phyloP scores from a whole-genome alignment of 1,139 yeast genomes.

The Kodamaea suecica region DNA sequence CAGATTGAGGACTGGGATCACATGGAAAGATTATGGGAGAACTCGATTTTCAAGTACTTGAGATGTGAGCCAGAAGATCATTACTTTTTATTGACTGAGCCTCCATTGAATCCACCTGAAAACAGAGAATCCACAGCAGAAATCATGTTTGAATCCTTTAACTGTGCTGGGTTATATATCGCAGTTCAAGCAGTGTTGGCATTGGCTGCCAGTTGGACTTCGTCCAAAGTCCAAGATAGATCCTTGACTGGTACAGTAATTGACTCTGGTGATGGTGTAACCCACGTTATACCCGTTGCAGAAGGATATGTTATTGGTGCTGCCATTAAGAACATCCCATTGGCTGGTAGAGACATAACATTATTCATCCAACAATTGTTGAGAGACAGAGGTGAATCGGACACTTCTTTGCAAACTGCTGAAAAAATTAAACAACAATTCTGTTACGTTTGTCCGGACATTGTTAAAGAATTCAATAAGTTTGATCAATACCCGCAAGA shows the following conservation, averaged over 20 bases:
- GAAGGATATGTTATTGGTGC: conserved; percentile 98
- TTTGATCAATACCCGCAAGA: conserved; percentile 89
- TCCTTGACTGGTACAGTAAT: conserved; percentile 97
- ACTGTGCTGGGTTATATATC: conserved; percentile 96
- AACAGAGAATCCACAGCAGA: conserved; percentile 98
- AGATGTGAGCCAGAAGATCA: conserved; percentile 99
- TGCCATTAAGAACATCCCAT: conserved; percentile 94
- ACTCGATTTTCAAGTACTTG: conserved; percentile 89
- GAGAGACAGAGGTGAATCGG: conserved; percentile 95
- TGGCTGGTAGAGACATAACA: conserved; percentile 98
- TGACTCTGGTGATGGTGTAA: conserved; percentile 96
- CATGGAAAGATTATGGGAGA: conserved; percentile 99
- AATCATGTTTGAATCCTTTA: conserved; percentile 96
- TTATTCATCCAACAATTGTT: conserved; percentile 86
- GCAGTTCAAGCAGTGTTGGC: conserved; percentile 99
- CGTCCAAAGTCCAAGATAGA: conserved; percentile 90
- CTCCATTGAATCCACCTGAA: conserved; percentile 98
- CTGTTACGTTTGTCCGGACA: conserved; percentile 97
- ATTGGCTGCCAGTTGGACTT: conserved; percentile 98
- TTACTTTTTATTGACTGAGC: conserved; percentile 91
- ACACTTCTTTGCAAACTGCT: conserved; percentile 91
- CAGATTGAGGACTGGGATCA: conserved; percentile 99
- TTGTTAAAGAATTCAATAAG: conserved; percentile 91
- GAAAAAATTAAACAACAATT: conserved; percentile 94
- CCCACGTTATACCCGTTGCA: conserved; percentile 98